These are phyloP conservation scores for Trypanosoma melophagium DNA, from an alignment of 208 protist genomes.

Conservation along the genomic window DNA sequence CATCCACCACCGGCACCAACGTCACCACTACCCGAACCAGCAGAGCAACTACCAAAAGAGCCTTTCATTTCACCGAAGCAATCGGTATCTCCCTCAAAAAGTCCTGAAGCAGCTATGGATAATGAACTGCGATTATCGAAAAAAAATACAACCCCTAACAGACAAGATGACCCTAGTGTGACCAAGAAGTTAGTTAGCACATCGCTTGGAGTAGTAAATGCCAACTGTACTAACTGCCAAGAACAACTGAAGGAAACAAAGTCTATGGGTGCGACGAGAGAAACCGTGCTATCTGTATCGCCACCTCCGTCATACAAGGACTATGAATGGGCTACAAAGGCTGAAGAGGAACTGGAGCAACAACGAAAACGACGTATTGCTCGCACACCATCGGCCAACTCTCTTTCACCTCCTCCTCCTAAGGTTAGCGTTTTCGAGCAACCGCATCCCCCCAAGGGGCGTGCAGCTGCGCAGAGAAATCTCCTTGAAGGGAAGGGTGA, in stretches of 20 bases:
- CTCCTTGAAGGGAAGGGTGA: background rate
- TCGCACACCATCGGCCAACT: slow-evolving; percentile 22
- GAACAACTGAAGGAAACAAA: background rate
- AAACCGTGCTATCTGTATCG: slow-evolving; percentile 10
- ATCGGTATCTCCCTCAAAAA: no score
- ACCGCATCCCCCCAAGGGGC: slow-evolving; percentile 8
- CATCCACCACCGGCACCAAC: background rate
- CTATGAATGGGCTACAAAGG: slow-evolving; percentile 53
- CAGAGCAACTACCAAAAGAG: no score
- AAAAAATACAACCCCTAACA: no score
- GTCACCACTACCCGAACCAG: background rate
- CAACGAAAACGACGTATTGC: slow-evolving; percentile 39
- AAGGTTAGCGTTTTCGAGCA: slow-evolving; percentile 25
- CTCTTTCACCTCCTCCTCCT: slow-evolving; percentile 3
- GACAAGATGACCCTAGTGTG: no score
- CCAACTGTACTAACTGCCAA: background rate
- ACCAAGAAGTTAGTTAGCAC: no score
- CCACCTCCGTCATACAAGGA: slow-evolving; percentile 29
- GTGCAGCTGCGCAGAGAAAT: background rate
- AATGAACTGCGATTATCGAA: no score
- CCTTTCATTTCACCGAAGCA: no score
- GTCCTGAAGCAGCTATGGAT: no score
- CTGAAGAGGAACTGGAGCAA: slow-evolving; percentile 31
- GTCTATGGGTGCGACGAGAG: background rate
- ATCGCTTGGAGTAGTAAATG: no score